phyloP scores from a whole-genome alignment of 495 filamentous ascomycete genomes.

The Immersiella caudata region DNA sequence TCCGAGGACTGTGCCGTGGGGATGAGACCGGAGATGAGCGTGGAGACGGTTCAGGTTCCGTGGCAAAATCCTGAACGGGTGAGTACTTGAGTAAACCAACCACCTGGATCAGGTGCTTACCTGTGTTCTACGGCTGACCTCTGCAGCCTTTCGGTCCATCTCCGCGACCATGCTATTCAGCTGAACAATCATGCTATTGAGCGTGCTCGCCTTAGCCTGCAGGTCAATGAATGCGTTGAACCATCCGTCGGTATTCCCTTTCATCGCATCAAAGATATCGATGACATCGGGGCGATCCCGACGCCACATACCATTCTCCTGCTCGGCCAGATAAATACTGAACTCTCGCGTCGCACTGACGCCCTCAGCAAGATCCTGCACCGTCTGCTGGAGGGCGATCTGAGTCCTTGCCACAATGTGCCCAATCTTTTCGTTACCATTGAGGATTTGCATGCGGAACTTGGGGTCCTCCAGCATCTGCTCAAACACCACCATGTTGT shows the following conservation, averaged over 20 bases:
- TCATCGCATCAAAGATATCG: constrained; percentile 78
- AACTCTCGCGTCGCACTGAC: constrained; percentile 76
- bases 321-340: constrained; percentile 69
- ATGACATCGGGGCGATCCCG: constrained; percentile 53
- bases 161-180: constrained; percentile 70
- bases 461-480: constrained; percentile 81
- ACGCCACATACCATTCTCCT: constrained; percentile 61
- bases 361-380: constrained; percentile 78
- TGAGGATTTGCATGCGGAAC: constrained; percentile 78
- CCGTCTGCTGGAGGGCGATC: constrained; percentile 68
- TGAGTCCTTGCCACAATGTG: constrained; percentile 81
- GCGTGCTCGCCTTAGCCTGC: constrained; percentile 62
- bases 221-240: constrained; percentile 70
- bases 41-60: constrained; percentile 10
- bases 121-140: constrained; percentile 67
- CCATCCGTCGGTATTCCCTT: constrained; percentile 86
- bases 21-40: constrained; percentile 25
- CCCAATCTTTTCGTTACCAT: constrained; percentile 89
- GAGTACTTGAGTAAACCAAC: constrained; percentile 14
- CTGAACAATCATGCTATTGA: constrained; percentile 64
- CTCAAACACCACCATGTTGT: constrained; percentile 83
- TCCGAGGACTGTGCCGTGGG: constrained; percentile 32
- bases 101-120: constrained; percentile 39
- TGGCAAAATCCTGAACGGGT: constrained; percentile 14
- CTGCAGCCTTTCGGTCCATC: constrained; percentile 74